Base-by-base conservation (phyloP, 305 asterid genomes). In the Fraxinus baroniana region DNA sequence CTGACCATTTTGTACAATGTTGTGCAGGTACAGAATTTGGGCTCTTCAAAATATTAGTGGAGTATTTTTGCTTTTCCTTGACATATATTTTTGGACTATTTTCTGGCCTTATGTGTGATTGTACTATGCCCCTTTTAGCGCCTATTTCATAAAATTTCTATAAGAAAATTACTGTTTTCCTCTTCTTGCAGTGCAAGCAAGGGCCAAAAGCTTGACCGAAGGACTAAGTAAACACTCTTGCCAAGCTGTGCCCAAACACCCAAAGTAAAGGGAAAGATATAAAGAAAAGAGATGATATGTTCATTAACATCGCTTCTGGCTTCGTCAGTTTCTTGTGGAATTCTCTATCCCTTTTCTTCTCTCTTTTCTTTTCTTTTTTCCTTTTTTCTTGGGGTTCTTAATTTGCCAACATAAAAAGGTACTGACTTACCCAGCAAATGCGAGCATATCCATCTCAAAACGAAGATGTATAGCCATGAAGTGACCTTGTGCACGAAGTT, bases 381-480 rank as follows among this genome's bases (percentile, higher is more conserved):
- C 28, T 76, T 76, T 79, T 73, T 28, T 52, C 33, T 60, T 75
- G 4, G 35, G 77, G 81, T 77, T 71, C 79, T 83, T 18, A 84
- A 57, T 66, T 66, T 71, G 77, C 66, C 73, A 57, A 71, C 39
- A 79, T 52, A 77, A 41, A 28, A 7, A 78, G 52, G 72, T 28
- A 84, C 79, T 74, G 44, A 86, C 92, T 82, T 88, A 95, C 99
- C 99, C 98, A 84, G 99, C 99, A 90, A 95, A 95, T 83, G 97
- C 86, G 84, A 95, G 94, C 99, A 95, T 95, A 90, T 95, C 98
- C 98, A 93, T 93, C 93, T 95, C 99, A 84, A 95, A 95, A 68
- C 99, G 97, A 84, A 95, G 99, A 90, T 95, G 99, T 82, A 95
- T 94, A 74, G 99, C 88, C 97, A 95, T 91, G 90, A 95, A 94